Percentiles rank a stretch among this genome's conserved stretches.
Evolutionary conservation across 495 filamentous ascomycete genomes (phyloP).

Genomic region (Xylaria intraflava): DNA sequence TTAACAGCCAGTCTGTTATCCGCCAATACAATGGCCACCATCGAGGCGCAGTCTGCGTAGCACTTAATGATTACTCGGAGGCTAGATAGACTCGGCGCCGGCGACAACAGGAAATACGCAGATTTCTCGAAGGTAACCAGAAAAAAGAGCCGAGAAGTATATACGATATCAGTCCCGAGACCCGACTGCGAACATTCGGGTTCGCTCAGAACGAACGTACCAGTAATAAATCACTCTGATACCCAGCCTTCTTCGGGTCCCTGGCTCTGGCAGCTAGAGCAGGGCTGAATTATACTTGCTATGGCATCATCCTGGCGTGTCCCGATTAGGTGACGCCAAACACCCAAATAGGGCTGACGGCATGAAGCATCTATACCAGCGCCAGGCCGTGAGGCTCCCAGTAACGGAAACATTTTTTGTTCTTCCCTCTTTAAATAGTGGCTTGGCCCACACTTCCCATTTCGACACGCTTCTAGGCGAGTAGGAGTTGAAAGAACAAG

Average conservation of each 20-base stretch:
- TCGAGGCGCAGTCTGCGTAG: conserved; percentile 89
- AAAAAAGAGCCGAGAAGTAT: not conserved
- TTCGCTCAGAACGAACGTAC: not conserved
- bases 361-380: not conserved
- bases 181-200: not conserved
- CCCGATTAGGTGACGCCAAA: not conserved
- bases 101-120: not conserved
- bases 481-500: too few relatives aligned
- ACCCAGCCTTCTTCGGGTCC: not conserved
- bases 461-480: too few relatives aligned
- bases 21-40: conserved; percentile 98
- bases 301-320: not conserved
- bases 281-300: not conserved
- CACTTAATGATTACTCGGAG: conserved; percentile 94
- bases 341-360: not conserved
- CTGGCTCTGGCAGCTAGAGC: not conserved
- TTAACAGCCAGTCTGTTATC: conserved; percentile 78
- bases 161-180: too few relatives aligned
- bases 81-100: conserved; percentile 34
- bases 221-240: not conserved
- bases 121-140: not conserved
- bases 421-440: not conserved
- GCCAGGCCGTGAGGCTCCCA: not conserved
- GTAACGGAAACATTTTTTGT: not conserved
- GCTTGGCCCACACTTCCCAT: too few relatives aligned